phyloP scores from a whole-genome alignment of 169 alveolate genomes.

The Plasmodium blacklocki region DNA sequence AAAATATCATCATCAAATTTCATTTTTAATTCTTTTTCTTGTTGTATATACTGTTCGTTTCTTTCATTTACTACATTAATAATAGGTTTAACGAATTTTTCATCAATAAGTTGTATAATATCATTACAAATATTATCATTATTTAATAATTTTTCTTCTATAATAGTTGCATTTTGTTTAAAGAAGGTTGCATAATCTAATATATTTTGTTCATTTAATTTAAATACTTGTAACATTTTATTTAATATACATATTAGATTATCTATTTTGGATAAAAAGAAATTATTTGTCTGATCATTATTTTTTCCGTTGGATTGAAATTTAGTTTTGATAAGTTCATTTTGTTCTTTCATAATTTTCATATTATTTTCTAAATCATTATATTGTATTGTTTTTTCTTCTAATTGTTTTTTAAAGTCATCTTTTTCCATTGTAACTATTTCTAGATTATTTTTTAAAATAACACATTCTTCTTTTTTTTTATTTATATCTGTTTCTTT shows the following conservation, averaged over 20 bases:
- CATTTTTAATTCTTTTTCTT: slow-evolving; percentile 29
- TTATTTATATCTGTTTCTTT: slow-evolving; percentile 45
- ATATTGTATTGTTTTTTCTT: slow-evolving; percentile 9
- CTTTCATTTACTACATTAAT: slow-evolving; percentile 21
- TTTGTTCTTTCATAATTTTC: slow-evolving; percentile 33
- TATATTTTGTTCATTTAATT: slow-evolving; percentile 43
- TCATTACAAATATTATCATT: slow-evolving; percentile 60
- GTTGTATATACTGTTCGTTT: slow-evolving; percentile 26
- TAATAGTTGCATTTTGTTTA: slow-evolving; percentile 32
- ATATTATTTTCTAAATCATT: slow-evolving; percentile 13
- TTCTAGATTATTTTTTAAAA: slow-evolving; percentile 9
- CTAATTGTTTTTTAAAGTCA: slow-evolving; percentile 17
- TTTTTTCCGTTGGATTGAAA: neutral
- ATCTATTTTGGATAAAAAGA: slow-evolving; percentile 38
- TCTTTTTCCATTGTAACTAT: slow-evolving; percentile 31
- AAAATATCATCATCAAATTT: slow-evolving; percentile 52
- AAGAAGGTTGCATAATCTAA: slow-evolving; percentile 24
- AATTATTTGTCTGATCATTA: neutral
- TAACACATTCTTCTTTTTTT: slow-evolving; percentile 58
- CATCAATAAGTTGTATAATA: slow-evolving; percentile 27
- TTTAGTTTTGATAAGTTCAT: slow-evolving; percentile 17
- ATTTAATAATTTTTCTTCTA: slow-evolving; percentile 34
- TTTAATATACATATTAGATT: slow-evolving; percentile 29
- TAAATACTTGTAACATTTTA: slow-evolving; percentile 40
- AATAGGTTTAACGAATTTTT: slow-evolving; percentile 18